A percentile compares a stretch with the other conserved stretches of the same genome.
phyloP scores from a whole-genome alignment of 2,329 filamentous ascomycete genomes.

The Emydomyces testavorans region DNA sequence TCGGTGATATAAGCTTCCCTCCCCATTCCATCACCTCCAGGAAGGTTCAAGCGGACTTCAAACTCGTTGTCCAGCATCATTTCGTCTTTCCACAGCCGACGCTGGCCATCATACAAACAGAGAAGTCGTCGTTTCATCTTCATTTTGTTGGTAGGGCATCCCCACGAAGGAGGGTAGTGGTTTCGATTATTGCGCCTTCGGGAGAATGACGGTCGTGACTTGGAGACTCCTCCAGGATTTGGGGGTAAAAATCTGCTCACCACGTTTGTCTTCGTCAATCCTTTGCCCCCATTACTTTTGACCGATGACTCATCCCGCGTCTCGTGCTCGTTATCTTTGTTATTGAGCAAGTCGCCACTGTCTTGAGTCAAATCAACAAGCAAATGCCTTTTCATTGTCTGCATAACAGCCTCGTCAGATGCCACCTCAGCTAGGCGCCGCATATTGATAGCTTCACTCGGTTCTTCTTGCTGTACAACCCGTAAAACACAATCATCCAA shows the following conservation, averaged over 20 bases:
- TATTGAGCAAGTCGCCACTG: slow-evolving; percentile 41
- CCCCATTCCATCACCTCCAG: slow-evolving; percentile 74
- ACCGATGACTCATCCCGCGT: slow-evolving; percentile 19
- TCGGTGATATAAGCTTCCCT: slow-evolving; percentile 76
- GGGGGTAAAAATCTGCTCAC: slow-evolving; percentile 37
- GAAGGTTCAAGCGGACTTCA: slow-evolving; percentile 76
- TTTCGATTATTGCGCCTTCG: slow-evolving; percentile 79
- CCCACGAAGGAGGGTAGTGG: slow-evolving; percentile 90
- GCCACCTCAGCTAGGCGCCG: slow-evolving; percentile 48
- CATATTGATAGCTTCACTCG: slow-evolving; percentile 47
- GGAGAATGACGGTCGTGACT: slow-evolving; percentile 51
- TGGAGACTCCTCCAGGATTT: slow-evolving; percentile 63
- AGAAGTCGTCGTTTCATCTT: slow-evolving; percentile 96
- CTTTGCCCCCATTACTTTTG: slow-evolving; percentile 26
- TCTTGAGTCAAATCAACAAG: slow-evolving; percentile 40
- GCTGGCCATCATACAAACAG: slow-evolving; percentile 78
- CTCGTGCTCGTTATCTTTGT: slow-evolving; percentile 42
- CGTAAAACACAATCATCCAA: slow-evolving; percentile 60
- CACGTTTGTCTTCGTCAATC: slow-evolving; percentile 21
- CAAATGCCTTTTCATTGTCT: slow-evolving; percentile 48
- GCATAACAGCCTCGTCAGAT: slow-evolving; percentile 45
- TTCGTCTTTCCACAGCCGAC: slow-evolving; percentile 91
- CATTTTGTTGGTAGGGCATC: slow-evolving; percentile 84
- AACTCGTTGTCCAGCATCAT: slow-evolving; percentile 97
- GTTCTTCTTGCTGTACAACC: slow-evolving; percentile 50